phyloP scores from a whole-genome alignment of 2,329 filamentous ascomycete genomes.

The Fusarium newnesense region DNA sequence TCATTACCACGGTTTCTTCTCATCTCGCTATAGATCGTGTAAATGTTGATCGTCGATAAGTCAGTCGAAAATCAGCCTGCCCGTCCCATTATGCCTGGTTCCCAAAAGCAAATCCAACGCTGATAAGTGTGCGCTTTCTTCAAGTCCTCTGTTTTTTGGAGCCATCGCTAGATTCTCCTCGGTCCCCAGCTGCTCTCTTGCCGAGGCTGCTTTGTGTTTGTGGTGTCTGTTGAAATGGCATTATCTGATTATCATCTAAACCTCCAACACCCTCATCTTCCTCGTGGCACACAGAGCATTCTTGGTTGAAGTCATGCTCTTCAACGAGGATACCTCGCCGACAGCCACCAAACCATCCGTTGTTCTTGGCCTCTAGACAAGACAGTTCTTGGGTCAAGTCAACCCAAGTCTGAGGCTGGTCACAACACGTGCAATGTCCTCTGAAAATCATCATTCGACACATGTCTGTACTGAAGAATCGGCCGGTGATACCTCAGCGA shows the following conservation, averaged over 20 bases:
- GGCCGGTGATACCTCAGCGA: constrained; percentile 7
- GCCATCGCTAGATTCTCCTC: constrained; percentile 27
- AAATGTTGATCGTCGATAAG: too few species aligned
- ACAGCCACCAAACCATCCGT: constrained; percentile 57
- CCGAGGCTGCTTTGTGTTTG: constrained; percentile 12
- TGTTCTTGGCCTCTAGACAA: constrained; percentile 62
- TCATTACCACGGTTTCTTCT: background rate
- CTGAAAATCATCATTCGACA: constrained; percentile 59
- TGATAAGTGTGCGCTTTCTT: background rate
- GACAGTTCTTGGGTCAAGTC: constrained; percentile 58
- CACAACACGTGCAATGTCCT: constrained; percentile 57
- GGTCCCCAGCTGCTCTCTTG: constrained; percentile 37
- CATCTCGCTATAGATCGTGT: background rate
- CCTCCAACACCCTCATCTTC: constrained; percentile 57
- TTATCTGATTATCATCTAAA: constrained; percentile 47
- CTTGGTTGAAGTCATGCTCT: constrained; percentile 59
- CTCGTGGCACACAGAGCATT: constrained; percentile 57
- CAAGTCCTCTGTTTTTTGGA: constrained; percentile 48
- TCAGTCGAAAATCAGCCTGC: background rate
- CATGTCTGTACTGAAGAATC: constrained; percentile 47
- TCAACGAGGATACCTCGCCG: constrained; percentile 53
- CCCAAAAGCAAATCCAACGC: background rate
- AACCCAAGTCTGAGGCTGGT: constrained; percentile 53
- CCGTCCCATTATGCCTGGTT: background rate
- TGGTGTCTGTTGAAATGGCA: constrained; percentile 1